Percentiles rank a stretch among this genome's conserved stretches.
Evolutionary conservation across 306 rosid species (phyloP).

Genomic region (Casuarina glauca): DNA sequence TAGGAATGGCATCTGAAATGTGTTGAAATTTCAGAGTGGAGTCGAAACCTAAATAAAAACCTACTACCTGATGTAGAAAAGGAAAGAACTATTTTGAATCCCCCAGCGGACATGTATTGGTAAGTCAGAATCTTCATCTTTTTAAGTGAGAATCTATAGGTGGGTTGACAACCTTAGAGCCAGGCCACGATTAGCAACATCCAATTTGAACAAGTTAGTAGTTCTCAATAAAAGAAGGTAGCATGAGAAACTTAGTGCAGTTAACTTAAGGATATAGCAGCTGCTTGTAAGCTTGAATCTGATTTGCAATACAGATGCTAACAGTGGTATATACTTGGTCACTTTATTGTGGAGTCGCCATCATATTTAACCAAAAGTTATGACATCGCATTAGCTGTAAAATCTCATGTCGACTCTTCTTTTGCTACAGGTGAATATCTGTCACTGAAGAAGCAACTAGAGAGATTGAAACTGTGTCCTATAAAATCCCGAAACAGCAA

Average conservation of each 20-base stretch:
- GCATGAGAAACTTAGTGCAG: not conserved
- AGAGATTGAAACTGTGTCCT: constrained; percentile 26
- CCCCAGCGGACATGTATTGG: too few relatives aligned
- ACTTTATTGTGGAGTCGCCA: not conserved
- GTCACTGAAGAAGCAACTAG: constrained; percentile 31
- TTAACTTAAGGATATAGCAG: not conserved
- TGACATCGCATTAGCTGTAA: not conserved
- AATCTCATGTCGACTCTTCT: not conserved
- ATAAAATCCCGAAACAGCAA: constrained; percentile 16
- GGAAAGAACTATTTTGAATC: too few relatives aligned
- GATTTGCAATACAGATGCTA: not conserved
- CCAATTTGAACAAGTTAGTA: not conserved
- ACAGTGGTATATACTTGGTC: not conserved
- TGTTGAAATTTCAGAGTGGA: too few relatives aligned
- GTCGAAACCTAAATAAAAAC: too few relatives aligned
- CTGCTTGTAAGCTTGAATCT: not conserved
- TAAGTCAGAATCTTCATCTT: too few relatives aligned
- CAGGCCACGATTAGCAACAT: not conserved
- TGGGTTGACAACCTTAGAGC: not conserved
- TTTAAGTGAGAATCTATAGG: too few relatives aligned
- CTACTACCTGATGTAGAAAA: too few relatives aligned
- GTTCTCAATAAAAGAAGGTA: not conserved
- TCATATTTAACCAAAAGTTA: not conserved
- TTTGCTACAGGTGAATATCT: constrained; percentile 38
- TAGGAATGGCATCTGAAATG: too few relatives aligned